Evolutionary conservation across 495 filamentous ascomycete species (phyloP), one percentile per base, ranked within the genome.

Genomic region (Penicillium ucsense): DNA sequence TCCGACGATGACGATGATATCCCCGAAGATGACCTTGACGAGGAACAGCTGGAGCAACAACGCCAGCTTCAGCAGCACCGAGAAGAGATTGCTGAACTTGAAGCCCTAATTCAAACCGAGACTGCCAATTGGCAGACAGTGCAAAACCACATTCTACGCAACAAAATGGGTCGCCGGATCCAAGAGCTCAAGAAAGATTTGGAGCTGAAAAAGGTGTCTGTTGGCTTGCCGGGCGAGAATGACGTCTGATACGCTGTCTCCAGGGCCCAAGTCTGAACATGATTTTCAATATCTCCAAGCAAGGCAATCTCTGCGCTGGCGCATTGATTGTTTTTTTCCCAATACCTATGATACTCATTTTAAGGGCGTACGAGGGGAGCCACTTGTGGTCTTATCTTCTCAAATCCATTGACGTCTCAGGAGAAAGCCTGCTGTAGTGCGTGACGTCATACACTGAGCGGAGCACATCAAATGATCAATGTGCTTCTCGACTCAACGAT

Each of bases 1-100:
- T 83, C 81, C 0, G 80, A 80, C 43, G 83, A 77, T 30, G 80
- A 82, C 28, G 81, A 78, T 4, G 76, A 78, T 11, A 81, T 49
- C 3, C 73, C 80, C 8, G 80, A 81, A 20, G 80, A 82, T 8
- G 80, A 82, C 31, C 65, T 79, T 32, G 80, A 82, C 35, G 79
- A 80, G 3, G 71, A 75, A 27, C 64, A 65, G 31, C 52, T 76
- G 49, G 74, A 70, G 59, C 64, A 61, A 53, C 64, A 72, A 32
- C 68, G 65, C 31, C 71, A 76, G 46, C 55, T 71, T 27, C 72
- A 76, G 49, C 65, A 75, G 46, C 70, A 72, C 47, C 66, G 67
- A 12, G 74, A 76, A 50, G 68, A 76, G 41, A 70, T 78, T 38
- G 63, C 56, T 2, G 74, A 78, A 48, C 44, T 78, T 33, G 72